Base-by-base conservation (phyloP, 345 rosid genomes). In the Eucalyptus dawsonii region DNA sequence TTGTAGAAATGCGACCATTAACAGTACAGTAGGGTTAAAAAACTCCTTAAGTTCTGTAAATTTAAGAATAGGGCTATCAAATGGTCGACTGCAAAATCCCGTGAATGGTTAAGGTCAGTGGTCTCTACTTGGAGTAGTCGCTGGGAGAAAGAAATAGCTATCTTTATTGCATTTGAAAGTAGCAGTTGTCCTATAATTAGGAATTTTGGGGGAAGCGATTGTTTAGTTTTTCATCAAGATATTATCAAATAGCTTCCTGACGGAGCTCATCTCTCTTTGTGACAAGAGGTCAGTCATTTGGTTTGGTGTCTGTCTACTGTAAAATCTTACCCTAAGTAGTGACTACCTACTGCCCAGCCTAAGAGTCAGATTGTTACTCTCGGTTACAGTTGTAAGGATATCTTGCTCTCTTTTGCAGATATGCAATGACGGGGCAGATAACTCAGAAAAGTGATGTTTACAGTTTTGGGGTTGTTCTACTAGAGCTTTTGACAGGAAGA, bases 381-480 rank as follows among this genome's bases (percentile, higher is more conserved):
- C 29, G 47, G 47, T 22, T 6, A 40, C 47, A 10, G 47, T 11
- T 76, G 47, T 37, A 21, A 76, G 13, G 7, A 40, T 40, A 15
- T 76, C 47, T 40, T 11, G 29, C 47, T 40, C 47, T 40, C 40
- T 76, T 40, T 40, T 40, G 65, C 92, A 98, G 99, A 93, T 98
- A 96, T 91, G 99, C 99, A 8, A 96, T 97, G 98, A 97, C 99
- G 14, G 99, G 99, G 85, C 98, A 98, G 88, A 94, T 96, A 88
- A 96, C 97, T 4, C 99, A 95, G 90, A 98, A 98, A 91, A 98
- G 99, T 44, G 99, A 98, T 91, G 99, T 98, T 50, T 98, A 98
- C 90, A 97, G 99, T 93, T 98, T 98, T 17, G 99, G 99, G 34
- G 99, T 98, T 31, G 99, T 98, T 91, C 97, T 98, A 88, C 91